Conservation (phyloP, 2,329 filamentous ascomycete species). For the Aspergillaceae sp. region DNA sequence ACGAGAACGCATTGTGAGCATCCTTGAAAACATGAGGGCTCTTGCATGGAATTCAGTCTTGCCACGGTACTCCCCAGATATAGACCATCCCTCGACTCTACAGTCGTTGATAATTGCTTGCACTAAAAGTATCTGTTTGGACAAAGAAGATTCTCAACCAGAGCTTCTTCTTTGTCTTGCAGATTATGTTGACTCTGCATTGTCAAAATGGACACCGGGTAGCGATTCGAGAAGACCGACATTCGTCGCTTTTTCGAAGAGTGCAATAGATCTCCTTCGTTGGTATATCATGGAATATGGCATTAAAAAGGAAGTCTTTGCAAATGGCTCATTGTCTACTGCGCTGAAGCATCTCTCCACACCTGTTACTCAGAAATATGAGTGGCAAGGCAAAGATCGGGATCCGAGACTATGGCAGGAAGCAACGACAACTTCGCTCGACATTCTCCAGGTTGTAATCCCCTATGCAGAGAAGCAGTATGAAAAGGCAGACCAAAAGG, state of each 20-base stretch:
- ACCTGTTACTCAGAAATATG: conserved; percentile 72
- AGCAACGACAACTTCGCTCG: conserved; percentile 62
- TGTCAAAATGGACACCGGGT: conserved; percentile 29
- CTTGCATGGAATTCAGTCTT: conserved; percentile 62
- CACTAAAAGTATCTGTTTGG: conserved; percentile 26
- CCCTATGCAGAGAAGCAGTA: conserved; percentile 47
- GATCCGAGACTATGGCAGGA: conserved; percentile 67
- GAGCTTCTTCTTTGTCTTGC: conserved; percentile 45
- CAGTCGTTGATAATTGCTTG: conserved; percentile 28
- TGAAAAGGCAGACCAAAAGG: conserved; percentile 20
- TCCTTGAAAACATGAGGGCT: conserved; percentile 61
- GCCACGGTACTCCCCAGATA: conserved; percentile 31
- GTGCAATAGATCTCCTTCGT: conserved; percentile 60
- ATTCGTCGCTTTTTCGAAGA: conserved; percentile 82
- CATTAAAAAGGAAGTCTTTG: conserved; percentile 59
- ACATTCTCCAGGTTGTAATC: conserved; percentile 59
- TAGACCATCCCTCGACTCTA: conserved; percentile 30
- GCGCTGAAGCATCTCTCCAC: conserved; percentile 59
- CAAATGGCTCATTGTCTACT: conserved; percentile 55
- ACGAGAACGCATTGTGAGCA: conserved; percentile 53
- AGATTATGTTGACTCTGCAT: conserved; percentile 58
- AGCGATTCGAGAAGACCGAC: conserved; percentile 53
- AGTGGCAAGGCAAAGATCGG: conserved; percentile 63
- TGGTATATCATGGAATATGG: conserved; percentile 35
- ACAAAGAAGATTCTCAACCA: conserved; percentile 30